Evolutionary conservation across 2,329 filamentous ascomycete genomes (phyloP).

Genomic region (Fusarium marasasianum): DNA sequence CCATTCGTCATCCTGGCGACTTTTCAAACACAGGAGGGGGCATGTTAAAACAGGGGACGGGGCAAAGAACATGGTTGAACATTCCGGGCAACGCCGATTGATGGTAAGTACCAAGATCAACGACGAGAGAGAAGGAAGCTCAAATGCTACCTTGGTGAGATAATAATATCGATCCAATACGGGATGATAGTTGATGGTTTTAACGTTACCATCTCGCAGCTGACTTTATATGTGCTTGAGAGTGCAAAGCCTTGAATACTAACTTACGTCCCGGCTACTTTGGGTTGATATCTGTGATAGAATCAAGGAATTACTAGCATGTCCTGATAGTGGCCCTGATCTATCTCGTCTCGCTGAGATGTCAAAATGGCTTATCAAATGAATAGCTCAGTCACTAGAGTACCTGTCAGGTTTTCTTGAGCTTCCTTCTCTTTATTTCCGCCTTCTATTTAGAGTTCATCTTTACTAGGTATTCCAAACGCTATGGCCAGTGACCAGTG

Average conservation of each 20-base stretch:
- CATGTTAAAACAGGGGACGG: slow-evolving; percentile 7
- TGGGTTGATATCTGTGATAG: not conserved
- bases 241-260: not conserved
- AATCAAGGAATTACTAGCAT: not conserved
- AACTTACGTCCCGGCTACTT: not conserved
- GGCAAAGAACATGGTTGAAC: not conserved
- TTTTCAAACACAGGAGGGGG: slow-evolving; percentile 22
- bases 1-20: slow-evolving; percentile 20
- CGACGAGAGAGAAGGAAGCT: not conserved
- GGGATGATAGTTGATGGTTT: not conserved
- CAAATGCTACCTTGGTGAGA: not conserved
- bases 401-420: not conserved
- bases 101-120: not conserved
- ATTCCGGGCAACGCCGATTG: not conserved
- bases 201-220: not conserved
- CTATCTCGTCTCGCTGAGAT: not conserved
- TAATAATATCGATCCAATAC: not conserved
- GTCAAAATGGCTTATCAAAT: not conserved
- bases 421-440: not conserved
- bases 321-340: not conserved
- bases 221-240: not conserved
- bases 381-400: not conserved
- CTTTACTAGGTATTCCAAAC: not conserved
- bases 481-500: not conserved
- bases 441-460: not conserved